Base-by-base conservation (phyloP, 2,329 filamentous ascomycete species). In the Ascocoryne sarcoides region DNA sequence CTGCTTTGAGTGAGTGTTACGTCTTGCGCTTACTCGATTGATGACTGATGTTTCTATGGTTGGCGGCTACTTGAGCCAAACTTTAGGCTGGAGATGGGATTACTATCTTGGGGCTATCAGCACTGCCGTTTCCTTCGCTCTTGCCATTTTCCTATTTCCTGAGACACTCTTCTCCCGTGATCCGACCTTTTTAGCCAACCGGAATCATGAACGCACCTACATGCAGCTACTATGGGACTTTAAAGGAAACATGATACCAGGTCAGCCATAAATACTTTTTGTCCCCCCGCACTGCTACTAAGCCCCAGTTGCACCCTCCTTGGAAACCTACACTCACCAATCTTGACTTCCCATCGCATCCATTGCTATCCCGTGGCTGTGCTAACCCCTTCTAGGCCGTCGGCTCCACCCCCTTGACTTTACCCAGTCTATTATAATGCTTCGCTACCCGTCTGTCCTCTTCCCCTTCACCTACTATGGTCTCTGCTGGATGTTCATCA, bases 141-240 rank as follows among this genome's bases (percentile, higher is more conserved):
- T 57, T 26, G 53, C 55, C 4, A 39, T 58, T n/a, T 50, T 58
- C 36, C 52, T 56, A 36, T 51, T 58, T 35, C 54, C 55, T 5
- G 55, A 58, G 40, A 58, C 55, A 1, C 53, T 57, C 23, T 58
- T 57, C 40, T 52, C 53, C 2, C 53, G 53, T 20, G 49, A 57
- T 32, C 49, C 53, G 2, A 20, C 28, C 5, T 54, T 52, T 34
- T 49, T 56, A 23, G 39, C 44, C 14, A 44, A 40, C 8, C 49
- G 50, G 19, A 48, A 44, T 7, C 42, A 45, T 15, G 47, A 50
- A 32, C 49, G 54, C 18, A 50, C 44, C 3, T 57, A 56, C 31
- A 32, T 36, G 29, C 33, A 57, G 20, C 49, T 56, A 44, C 47
- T 58, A 21, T 56, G 47, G 26, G 33, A 46, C 23, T 52, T 56